Base-by-base conservation (phyloP, 352 stramenopile species). In the Saprolegnia parasitica region DNA sequence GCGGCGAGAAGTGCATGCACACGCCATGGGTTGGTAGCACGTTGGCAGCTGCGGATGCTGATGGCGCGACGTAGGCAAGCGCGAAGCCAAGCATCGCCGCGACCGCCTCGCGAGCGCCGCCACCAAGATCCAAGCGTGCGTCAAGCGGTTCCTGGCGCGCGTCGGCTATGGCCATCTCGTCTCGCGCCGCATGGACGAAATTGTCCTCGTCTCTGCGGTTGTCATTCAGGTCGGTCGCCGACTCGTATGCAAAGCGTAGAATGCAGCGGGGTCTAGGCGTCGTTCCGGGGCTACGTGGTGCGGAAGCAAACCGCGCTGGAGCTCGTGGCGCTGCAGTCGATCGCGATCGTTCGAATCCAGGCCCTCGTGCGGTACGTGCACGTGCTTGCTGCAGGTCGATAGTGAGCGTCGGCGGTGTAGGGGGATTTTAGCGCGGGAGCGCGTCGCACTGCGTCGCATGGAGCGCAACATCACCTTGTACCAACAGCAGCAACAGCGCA, bases 81-180 rank as follows among this genome's bases (percentile, higher is more conserved):
- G 72, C 18, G 71, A 79, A 35, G 47, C 80, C 37, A 80, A 78
- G 10, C 72, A 66, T 5, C 74, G 67, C 0, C 76, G 80, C 16
- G 81, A 89, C 52, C 77, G 73, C 11, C 67, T 75, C 11, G 63
- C 84, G 42, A 55, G 52, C 11, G 80, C 83, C 5, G 80, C 76
- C 20, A 84, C 67, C 4, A 58, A 72, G 18, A 81, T 89, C 9
- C 83, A 91, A 72, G 67, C 78, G 1, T 82, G 76, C 39, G 67
- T 81, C 10, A 79, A 81, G 49, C 77, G 74, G 15, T 89, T 88
- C 56, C 76, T 91, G 0, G 78, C 78, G 4, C 77, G 76, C 24
- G 72, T 83, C 11, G 74, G 72, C 23, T 89, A 73, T 52, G 65
- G 73, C 0, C 74, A 80, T 21, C 47, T 86, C 24, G 58, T 83